Evolutionary conservation across 371 early-diverging fungal species (phyloP), one percentile per base, ranked within the genome.

Genomic region (Batkoa obscura): DNA sequence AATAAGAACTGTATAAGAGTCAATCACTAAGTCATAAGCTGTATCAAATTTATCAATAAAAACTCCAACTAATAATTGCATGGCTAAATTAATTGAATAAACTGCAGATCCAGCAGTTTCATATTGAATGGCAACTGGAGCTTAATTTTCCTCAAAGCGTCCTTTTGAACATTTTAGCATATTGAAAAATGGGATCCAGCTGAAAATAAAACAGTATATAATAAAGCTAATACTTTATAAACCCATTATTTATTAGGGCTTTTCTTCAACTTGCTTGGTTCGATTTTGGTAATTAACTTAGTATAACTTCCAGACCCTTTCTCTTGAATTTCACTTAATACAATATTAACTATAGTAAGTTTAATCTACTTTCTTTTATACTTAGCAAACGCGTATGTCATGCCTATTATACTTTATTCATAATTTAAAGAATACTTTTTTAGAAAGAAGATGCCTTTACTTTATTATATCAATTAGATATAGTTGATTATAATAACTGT

Each of bases 81-180:
- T 65, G 42, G 72, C 61, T 0, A 74, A 73, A 51, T 73, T 73
- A 47, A 76, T 68, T 34, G 73, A 73, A 6, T 69, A 68, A 0
- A 75, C 67, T 4, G 71, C 55, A 15, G 73, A 66, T 32, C 68
- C 65, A 15, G 74, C 55, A 1, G 72, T 70, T 52, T 74, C 76
- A 57, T 72, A 76, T 42, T 69, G 64, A 2, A 73, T 71, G 51
- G 72, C 72, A 9, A 61, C 59, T 43, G 72, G 67, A 12, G 37
- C 41, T 3, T 37, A 37, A 13, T 33, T 2, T 2, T 36, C 2
- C 43, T 57, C 58, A n/a, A 61, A 39, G 5, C 37, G 34, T 3
- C 17, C 30, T 39, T 61, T 61, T 13, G 50, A 35, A 17, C 58
- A 32, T 31, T 50, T 58, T 9, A 61, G 31, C 5, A 58, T 43